phyloP scores from a whole-genome alignment of 805 yeast genomes.

The Hanseniaspora thailandica region DNA sequence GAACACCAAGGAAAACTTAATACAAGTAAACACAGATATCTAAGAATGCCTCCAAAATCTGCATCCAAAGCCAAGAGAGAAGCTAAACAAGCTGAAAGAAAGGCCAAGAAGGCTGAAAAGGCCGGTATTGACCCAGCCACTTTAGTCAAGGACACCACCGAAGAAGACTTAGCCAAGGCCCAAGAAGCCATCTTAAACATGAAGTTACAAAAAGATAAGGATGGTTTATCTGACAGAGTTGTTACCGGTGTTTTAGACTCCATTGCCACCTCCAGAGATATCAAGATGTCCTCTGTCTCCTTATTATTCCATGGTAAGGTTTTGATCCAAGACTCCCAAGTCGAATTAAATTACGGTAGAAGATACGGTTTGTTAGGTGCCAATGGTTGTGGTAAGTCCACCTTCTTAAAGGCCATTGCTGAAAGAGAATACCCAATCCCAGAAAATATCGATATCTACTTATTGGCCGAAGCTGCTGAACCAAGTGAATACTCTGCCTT shows the following conservation, averaged over 20 bases:
- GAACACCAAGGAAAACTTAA: not conserved
- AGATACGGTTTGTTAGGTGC: constrained; percentile 96
- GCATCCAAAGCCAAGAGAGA: constrained; percentile 97
- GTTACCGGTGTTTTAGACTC: constrained; percentile 94
- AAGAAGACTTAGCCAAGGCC: constrained; percentile 46
- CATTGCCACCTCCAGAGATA: constrained; percentile 80
- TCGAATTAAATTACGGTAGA: constrained; percentile 94
- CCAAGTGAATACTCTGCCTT: constrained; percentile 85
- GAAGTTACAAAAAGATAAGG: constrained; percentile 85
- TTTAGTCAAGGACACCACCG: constrained; percentile 37
- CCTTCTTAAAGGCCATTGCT: constrained; percentile 83
- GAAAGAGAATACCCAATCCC: constrained; percentile 96
- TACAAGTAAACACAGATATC: not conserved
- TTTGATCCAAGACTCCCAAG: constrained; percentile 75
- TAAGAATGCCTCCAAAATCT: constrained; percentile 42
- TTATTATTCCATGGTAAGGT: constrained; percentile 96
- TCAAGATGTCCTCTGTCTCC: constrained; percentile 81
- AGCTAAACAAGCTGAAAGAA: constrained; percentile 91
- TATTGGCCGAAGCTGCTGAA: constrained; percentile 95
- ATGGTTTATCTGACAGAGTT: constrained; percentile 93
- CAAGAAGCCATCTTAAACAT: constrained; percentile 71
- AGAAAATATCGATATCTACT: constrained; percentile 76
- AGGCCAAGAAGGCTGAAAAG: constrained; percentile 86
- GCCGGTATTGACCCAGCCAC: constrained; percentile 40
- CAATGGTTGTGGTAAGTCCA: constrained; percentile 98